Evolutionary conservation across 2,329 filamentous ascomycete genomes (phyloP).

Genomic region (Stagonosporopsis vannaccii): DNA sequence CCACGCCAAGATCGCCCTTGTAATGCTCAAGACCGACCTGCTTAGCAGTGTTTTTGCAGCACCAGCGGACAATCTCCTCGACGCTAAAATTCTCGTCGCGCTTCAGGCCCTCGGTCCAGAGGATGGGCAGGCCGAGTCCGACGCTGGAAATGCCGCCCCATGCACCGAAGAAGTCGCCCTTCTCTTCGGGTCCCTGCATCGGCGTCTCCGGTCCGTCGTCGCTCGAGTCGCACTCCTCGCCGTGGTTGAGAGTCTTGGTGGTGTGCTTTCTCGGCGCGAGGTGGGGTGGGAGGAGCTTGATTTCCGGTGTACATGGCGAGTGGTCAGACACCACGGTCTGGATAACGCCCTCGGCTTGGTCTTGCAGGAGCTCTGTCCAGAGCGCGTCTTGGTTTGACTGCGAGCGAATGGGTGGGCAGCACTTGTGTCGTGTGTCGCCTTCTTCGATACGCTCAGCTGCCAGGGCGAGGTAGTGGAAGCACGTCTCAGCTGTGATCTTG

Average conservation of each 20-base stretch:
- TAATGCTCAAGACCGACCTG: slow-evolving; percentile 84
- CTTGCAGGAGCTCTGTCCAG: slow-evolving; percentile 76
- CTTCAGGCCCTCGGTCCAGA: slow-evolving; percentile 78
- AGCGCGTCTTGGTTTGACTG: slow-evolving; percentile 82
- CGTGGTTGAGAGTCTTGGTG: slow-evolving; percentile 42
- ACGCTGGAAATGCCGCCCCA: slow-evolving; percentile 98
- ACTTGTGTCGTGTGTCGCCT: slow-evolving; percentile 92
- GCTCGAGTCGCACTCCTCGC: slow-evolving; percentile 46
- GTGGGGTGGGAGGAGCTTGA: slow-evolving; percentile 83
- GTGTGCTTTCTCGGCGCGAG: slow-evolving; percentile 61
- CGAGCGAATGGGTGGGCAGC: slow-evolving; percentile 88
- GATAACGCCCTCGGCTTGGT: slow-evolving; percentile 74
- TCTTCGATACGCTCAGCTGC: slow-evolving; percentile 81
- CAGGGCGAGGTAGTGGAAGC: slow-evolving; percentile 91
- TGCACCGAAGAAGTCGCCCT: slow-evolving; percentile 90
- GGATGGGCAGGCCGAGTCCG: slow-evolving; percentile 87
- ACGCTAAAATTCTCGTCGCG: slow-evolving; percentile 66
- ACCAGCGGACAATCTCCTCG: slow-evolving; percentile 83
- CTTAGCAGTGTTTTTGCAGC: slow-evolving; percentile 82
- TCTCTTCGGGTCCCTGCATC: slow-evolving; percentile 50
- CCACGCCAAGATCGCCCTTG: slow-evolving; percentile 82
- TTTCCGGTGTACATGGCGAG: slow-evolving; percentile 91
- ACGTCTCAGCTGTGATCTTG: slow-evolving; percentile 92
- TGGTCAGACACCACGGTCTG: slow-evolving; percentile 94
- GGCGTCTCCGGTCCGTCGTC: slow-evolving; percentile 39